These are phyloP conservation scores for Orychophragmus violaceus DNA, from an alignment of 345 rosid species.

Conservation along the genomic window DNA sequence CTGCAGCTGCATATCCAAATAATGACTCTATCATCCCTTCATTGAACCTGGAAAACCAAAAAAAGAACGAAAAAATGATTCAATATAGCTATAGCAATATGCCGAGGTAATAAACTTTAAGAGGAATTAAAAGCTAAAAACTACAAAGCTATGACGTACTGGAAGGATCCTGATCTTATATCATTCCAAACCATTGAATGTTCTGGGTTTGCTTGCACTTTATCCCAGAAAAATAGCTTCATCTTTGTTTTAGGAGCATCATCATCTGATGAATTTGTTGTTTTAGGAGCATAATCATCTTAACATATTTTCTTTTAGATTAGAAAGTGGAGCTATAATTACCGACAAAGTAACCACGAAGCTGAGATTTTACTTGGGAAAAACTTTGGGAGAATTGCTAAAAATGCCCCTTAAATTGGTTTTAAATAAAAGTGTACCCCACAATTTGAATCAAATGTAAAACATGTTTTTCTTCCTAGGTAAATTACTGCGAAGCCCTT, in stretches of 20 bases:
- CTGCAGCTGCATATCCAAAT: slow-evolving; percentile 63
- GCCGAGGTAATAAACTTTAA: background rate
- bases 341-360: slow-evolving; percentile 66
- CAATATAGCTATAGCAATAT: background rate
- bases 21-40: slow-evolving; percentile 93
- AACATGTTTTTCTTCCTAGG: too few species aligned
- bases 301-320: background rate
- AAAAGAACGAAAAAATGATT: background rate
- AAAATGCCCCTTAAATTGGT: too few species aligned
- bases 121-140: background rate
- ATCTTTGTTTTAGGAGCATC: slow-evolving; percentile 71
- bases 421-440: too few species aligned
- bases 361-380: too few species aligned
- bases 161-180: slow-evolving; percentile 90
- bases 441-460: too few species aligned
- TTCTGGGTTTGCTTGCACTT: slow-evolving; percentile 83
- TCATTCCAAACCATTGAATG: slow-evolving; percentile 97
- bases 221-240: slow-evolving; percentile 99
- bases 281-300: slow-evolving; percentile 30
- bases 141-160: slow-evolving; percentile 46
- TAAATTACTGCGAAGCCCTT: too few species aligned
- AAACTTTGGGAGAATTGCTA: too few species aligned
- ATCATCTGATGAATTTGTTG: slow-evolving; percentile 36
- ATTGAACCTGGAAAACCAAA: slow-evolving; percentile 59
- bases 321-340: slow-evolving; percentile 13